A percentile compares a stretch with the other conserved stretches of the same genome.
Evolutionary conservation across 192 early-diverging fungal species (phyloP).

Genomic region (Bifiguratus adelaidae): DNA sequence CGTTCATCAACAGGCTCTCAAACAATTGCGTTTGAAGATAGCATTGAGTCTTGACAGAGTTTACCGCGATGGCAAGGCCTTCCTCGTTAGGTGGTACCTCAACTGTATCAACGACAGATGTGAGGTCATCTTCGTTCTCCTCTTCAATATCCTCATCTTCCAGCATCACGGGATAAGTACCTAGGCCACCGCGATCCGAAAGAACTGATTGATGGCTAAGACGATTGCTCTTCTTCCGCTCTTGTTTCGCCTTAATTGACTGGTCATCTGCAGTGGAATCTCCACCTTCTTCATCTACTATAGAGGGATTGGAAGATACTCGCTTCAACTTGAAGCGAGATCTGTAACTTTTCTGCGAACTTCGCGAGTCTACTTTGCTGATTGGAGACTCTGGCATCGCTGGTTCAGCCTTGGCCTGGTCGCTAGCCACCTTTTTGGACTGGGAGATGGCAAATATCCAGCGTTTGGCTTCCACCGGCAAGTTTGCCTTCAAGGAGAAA

Average conservation of each 20-base stretch:
- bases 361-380: neutral
- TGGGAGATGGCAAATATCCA: slow-evolving; percentile 75
- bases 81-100: slow-evolving; percentile 30
- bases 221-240: neutral
- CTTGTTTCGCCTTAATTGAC: too few species aligned
- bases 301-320: too few species aligned
- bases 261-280: too few species aligned
- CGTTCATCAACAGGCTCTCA: slow-evolving; percentile 27
- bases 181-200: too few species aligned
- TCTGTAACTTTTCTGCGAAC: neutral
- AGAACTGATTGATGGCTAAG: slow-evolving; percentile 5
- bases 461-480: slow-evolving; percentile 63
- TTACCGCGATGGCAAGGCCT: slow-evolving; percentile 28
- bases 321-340: too few species aligned
- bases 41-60: slow-evolving; percentile 44
- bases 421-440: slow-evolving; percentile 60
- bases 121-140: slow-evolving; percentile 25
- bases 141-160: too few species aligned
- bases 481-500: slow-evolving; percentile 57
- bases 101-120: too few species aligned
- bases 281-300: too few species aligned
- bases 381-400: too few species aligned
- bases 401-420: too few species aligned
- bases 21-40: slow-evolving; percentile 46
- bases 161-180: too few species aligned